Base-by-base conservation (phyloP, 345 rosid genomes). In the Hypericum perforatum region DNA sequence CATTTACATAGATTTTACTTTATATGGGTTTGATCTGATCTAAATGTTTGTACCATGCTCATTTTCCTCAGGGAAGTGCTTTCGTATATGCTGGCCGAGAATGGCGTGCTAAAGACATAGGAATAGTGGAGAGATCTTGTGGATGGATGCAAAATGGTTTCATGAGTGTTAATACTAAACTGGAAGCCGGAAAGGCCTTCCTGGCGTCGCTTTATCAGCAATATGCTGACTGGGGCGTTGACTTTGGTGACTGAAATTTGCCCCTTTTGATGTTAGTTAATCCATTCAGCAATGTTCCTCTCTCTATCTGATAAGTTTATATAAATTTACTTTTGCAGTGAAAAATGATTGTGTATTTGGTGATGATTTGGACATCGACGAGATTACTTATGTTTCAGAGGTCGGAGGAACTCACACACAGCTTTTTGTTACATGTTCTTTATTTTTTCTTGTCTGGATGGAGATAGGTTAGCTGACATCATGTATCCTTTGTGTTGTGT, bases 221-320 rank as follows among this genome's bases (percentile, higher is more conserved):
- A 62, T 90, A 86, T 66, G 89, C 89, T 0, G 89, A 79, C 45
- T 90, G 97, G 97, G 97, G 96, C 5, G 82, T 90, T 15, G 97
- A 90, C 81, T 86, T 90, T 59, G 84, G 96, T 90, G 75, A 5
- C 14, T 53, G 36, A 45, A 53, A 43, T 29, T 13, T 32, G 6
- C 8, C 8, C 40, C 7, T 53, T 14, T 29, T 7, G 39, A 36
- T 42, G 48, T 39, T 16, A 14, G 15, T 22, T 43, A 47, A 14
- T 49, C 14, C 41, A 12, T 13, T 22, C 4, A 22, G 32, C 32
- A 22, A 22, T 22, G 32, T 22, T 4, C 32, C 32, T 22, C 32
- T 22, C 32, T 22, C 32, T 22, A 22, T 22, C 32, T 22, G 32
- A 22, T 22, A 22, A 22, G 32, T 22, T 22, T 1, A 1, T 22